Evolutionary conservation across 2,329 filamentous ascomycete genomes (phyloP).

Genomic region (Didymella pinodella): DNA sequence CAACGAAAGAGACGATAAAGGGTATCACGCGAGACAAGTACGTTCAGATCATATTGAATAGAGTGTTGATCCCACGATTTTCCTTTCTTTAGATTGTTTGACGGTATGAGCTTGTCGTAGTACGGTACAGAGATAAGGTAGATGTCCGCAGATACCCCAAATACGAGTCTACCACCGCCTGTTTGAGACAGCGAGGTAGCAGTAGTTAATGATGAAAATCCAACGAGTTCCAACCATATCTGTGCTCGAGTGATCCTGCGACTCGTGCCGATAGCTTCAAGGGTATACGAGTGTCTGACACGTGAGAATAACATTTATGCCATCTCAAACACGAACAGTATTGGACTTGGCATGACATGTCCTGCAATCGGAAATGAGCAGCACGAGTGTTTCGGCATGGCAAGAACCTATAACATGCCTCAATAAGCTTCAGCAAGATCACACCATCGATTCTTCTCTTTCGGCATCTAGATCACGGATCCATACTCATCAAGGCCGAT

Average conservation of each 20-base stretch:
- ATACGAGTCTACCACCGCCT: neutral
- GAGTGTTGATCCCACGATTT: constrained; percentile 9
- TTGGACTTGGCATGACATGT: neutral
- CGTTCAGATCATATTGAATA: constrained; percentile 14
- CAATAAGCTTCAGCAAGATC: neutral
- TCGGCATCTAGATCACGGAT: neutral
- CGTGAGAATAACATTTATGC: too few species aligned
- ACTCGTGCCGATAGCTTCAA: too few species aligned
- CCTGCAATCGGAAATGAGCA: neutral
- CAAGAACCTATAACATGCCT: neutral
- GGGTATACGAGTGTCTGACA: too few species aligned
- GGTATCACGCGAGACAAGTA: constrained; percentile 15
- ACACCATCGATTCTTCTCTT: neutral
- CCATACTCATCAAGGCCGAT: too few species aligned
- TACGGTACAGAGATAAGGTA: constrained; percentile 8
- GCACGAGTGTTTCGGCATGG: neutral
- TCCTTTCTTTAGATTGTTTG: constrained; percentile 24
- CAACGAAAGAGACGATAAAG: neutral
- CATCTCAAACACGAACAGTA: neutral
- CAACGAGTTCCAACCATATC: neutral
- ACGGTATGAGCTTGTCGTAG: constrained; percentile 14
- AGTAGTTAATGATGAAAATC: constrained; percentile 18
- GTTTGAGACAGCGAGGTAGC: constrained; percentile 6
- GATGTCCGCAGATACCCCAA: constrained; percentile 20
- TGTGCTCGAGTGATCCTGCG: too few species aligned